A percentile compares a stretch with the other conserved stretches of the same genome.
Evolutionary conservation across 192 early-diverging fungal genomes (phyloP).

Genomic region (Coemansia sp.): DNA sequence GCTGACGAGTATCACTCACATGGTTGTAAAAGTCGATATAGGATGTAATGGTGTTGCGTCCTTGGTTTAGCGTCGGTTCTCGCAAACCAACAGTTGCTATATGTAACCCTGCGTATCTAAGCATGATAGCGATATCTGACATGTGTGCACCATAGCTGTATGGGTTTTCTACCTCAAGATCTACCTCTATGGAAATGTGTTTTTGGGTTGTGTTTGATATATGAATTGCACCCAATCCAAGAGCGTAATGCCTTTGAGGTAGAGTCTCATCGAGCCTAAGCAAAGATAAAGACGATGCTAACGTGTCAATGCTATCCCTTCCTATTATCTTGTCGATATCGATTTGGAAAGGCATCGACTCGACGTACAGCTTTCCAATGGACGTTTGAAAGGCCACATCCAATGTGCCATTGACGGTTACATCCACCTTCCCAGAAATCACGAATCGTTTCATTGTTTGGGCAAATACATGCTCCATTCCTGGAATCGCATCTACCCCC

Average conservation of each 20-base stretch:
- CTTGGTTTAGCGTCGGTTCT: slow-evolving; percentile 20
- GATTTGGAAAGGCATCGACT: slow-evolving; percentile 17
- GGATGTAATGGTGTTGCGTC: slow-evolving; percentile 17
- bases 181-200: slow-evolving; percentile 23
- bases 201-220: slow-evolving; percentile 30
- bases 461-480: slow-evolving; percentile 26
- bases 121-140: slow-evolving; percentile 27
- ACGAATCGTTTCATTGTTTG: slow-evolving; percentile 27
- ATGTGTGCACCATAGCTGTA: slow-evolving; percentile 43
- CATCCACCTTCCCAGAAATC: slow-evolving; percentile 11
- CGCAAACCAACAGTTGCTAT: slow-evolving; percentile 33
- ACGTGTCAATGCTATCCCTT: not conserved
- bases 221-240: too few species aligned
- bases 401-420: slow-evolving; percentile 30
- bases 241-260: too few species aligned
- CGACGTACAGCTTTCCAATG: slow-evolving; percentile 30
- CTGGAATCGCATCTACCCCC: slow-evolving; percentile 21
- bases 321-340: slow-evolving; percentile 10
- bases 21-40: slow-evolving; percentile 43
- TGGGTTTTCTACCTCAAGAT: slow-evolving; percentile 28
- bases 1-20: slow-evolving; percentile 34
- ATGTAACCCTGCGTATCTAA: slow-evolving; percentile 33
- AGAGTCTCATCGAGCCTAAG: not conserved
- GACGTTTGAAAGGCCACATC: slow-evolving; percentile 29
- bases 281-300: not conserved